Base-by-base conservation (phyloP, 176 grass and related monocot species). In the Eleusine coracana region DNA sequence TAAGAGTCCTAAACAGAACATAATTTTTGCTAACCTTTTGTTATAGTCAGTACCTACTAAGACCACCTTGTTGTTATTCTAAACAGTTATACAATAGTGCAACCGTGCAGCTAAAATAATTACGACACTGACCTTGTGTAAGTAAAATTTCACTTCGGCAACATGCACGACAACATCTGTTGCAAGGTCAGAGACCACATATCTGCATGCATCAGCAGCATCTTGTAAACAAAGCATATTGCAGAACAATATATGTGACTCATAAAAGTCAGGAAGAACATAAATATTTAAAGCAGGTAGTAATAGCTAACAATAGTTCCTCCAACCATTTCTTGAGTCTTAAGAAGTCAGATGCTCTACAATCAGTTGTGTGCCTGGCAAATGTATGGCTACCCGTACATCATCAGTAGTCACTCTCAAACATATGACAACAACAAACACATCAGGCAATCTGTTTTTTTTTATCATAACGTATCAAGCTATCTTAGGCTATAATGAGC, bases 111-210 rank as follows among this genome's bases (percentile, higher is more conserved):
- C 31, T 34, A 51, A 82, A 52, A 49, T 81, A 76, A 76, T 3
- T 65, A 31, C 48, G 54, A 80, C 51, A 70, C 79, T 74, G 6
- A 99, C 97, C 91, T 99, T 99, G 83, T 99, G 97, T 18, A 96
- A 89, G 81, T 89, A 89, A 85, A 99, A 99, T 44, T 84, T 94
- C 66, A 94, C 87, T 81, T 92, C 87, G 0, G 71, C 81, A 37
- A 92, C 87, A 61, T 90, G 89, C 55, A 99, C 82, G 38, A 92
- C 68, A 1, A 96, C 89, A 85, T 96, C 97, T 61, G 97, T 94
- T 73, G 97, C 86, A 64, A 99, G 91, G 78, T 99, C 97, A 28
- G 97, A 99, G 21, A 86, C 81, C 66, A 96, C 91, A 72, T 85
- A 99, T 84, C 97, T 99, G 91, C 81, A 46, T 54, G 23, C 8